A percentile compares a stretch with the other conserved stretches of the same genome.
Evolutionary conservation across 2,329 filamentous ascomycete species (phyloP).

Genomic region (Pseudopyrenochaeta lycopersici): DNA sequence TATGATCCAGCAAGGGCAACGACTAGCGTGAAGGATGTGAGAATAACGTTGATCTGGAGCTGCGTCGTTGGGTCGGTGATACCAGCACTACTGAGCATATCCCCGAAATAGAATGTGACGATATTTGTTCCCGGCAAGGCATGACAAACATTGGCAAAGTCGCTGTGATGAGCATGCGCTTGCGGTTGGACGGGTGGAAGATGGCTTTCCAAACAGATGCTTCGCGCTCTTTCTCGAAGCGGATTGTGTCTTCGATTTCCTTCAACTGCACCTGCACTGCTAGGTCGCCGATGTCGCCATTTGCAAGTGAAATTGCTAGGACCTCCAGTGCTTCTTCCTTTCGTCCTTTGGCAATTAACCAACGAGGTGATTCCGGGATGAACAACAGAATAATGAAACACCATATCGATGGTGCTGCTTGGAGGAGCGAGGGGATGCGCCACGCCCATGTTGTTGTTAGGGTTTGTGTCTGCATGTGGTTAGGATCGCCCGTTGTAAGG

Average conservation of each 20-base stretch:
- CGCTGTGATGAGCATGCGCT: conserved; percentile 48
- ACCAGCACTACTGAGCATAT: conserved; percentile 50
- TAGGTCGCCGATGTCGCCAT: conserved; percentile 60
- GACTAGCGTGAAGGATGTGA: conserved; percentile 53
- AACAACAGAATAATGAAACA: conserved; percentile 62
- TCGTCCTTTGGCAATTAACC: conserved; percentile 58
- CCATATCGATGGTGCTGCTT: conserved; percentile 51
- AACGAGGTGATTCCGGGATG: conserved; percentile 53
- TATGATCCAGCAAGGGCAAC: conserved; percentile 48
- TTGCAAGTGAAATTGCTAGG: conserved; percentile 59
- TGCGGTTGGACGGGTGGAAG: conserved; percentile 37
- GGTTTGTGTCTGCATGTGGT: conserved; percentile 38
- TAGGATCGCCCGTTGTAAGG: not conserved
- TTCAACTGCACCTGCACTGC: conserved; percentile 64
- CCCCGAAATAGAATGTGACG: conserved; percentile 49
- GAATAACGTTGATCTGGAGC: conserved; percentile 50
- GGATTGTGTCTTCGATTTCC: conserved; percentile 61
- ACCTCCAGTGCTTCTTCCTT: conserved; percentile 50
- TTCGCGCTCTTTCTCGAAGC: conserved; percentile 27
- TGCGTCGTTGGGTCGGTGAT: conserved; percentile 47
- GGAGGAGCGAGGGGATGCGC: conserved; percentile 64
- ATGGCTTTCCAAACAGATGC: conserved; percentile 15
- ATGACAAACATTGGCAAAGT: conserved; percentile 28
- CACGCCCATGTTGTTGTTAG: conserved; percentile 60
- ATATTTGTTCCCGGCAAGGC: conserved; percentile 41